phyloP scores from a whole-genome alignment of 345 rosid species.

The Euphorbia lathyris region DNA sequence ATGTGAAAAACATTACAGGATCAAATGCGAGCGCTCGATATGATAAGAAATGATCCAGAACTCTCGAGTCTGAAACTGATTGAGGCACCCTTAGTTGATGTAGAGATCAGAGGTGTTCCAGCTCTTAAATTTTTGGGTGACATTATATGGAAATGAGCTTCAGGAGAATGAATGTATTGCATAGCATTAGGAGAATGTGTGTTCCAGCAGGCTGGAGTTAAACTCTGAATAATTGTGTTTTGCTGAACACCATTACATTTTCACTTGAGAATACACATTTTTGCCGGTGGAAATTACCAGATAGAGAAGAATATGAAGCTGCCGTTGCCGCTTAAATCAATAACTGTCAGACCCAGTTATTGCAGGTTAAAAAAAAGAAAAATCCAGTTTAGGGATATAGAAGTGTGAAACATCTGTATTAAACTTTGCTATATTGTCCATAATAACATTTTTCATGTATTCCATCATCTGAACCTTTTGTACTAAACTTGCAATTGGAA shows the following conservation, averaged over 20 bases:
- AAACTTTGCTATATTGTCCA: neutral
- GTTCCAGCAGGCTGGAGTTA: neutral
- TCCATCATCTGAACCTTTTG: neutral
- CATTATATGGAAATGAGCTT: slow-evolving; percentile 79
- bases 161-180: neutral
- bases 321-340: neutral
- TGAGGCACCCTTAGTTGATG: slow-evolving; percentile 84
- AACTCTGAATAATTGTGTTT: neutral
- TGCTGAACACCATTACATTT: neutral
- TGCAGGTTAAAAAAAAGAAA: neutral
- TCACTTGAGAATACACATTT: neutral
- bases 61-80: slow-evolving; percentile 67
- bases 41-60: slow-evolving; percentile 71
- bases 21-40: slow-evolving; percentile 85
- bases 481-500: neutral
- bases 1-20: slow-evolving; percentile 49
- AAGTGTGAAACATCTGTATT: neutral
- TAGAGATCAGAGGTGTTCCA: slow-evolving; percentile 96
- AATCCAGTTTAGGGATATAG: too few relatives aligned
- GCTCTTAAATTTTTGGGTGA: slow-evolving; percentile 89
- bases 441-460: neutral
- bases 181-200: neutral
- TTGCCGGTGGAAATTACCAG: slow-evolving; percentile 1
- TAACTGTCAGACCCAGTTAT: neutral
- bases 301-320: slow-evolving; percentile 5